Conservation (phyloP, 352 stramenopile species). For the Globisporangium perplexum region DNA sequence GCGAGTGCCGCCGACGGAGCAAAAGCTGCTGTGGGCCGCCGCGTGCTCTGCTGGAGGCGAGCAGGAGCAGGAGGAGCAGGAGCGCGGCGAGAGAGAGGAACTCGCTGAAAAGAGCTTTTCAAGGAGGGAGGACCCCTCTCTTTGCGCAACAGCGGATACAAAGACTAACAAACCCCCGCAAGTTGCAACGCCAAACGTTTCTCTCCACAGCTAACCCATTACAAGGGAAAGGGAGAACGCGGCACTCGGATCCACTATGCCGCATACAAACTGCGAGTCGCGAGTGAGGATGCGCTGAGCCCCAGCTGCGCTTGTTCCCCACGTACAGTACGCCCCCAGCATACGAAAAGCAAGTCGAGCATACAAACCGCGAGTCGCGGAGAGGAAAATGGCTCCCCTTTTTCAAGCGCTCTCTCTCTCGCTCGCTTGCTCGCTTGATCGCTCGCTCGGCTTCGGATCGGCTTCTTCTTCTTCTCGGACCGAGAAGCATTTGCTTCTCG, state of each 20-base stretch:
- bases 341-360: neutral
- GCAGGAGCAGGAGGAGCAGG: too few species aligned
- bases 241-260: neutral
- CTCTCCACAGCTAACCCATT: neutral
- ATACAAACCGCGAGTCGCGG: neutral
- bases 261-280: too few species aligned
- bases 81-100: too few species aligned
- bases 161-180: neutral
- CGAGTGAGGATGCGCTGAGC: neutral
- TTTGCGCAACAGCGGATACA: neutral
- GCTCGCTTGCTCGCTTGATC: neutral
- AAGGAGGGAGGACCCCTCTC: too few species aligned
- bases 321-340: neutral
- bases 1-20: slow-evolving; percentile 10
- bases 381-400: neutral
- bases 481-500: too few species aligned
- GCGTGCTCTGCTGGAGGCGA: too few species aligned
- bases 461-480: neutral
- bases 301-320: neutral
- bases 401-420: neutral
- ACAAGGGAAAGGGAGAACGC: neutral
- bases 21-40: slow-evolving; percentile 12
- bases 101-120: too few species aligned
- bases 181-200: neutral
- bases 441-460: too few species aligned